Evolutionary conservation across 306 rosid species (phyloP), one percentile per base, ranked within the genome.

Genomic region (Castanospermum australe): DNA sequence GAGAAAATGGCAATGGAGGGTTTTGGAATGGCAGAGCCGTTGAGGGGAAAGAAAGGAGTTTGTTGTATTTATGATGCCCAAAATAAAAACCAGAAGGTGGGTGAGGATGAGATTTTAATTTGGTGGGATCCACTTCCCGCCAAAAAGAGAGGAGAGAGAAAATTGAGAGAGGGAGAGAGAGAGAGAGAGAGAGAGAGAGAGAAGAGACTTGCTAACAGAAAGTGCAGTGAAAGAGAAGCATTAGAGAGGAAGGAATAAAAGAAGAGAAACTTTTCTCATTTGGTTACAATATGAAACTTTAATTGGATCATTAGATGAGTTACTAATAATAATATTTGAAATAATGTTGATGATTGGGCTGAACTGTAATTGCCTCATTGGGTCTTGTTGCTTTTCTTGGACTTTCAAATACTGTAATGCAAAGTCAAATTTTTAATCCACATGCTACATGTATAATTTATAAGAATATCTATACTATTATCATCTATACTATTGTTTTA

Each of bases 211-310:
- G 81, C 38, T 63, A 86, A 76, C 73, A 52, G 76, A 55, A 68
- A 67, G 79, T 78, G 81, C 84, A 90, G 94, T 90, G 79, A 87
- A 92, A 94, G 93, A 94, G 86, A 92, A 90, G 98, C 87, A 67
- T 77, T 0, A 13, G 20, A 32, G 59, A 51, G 11, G 17, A 10
- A 52, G 67, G 15, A 14, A 8, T 8, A 14, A 1, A 11, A 8
- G 38, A 14, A 24, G 35, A 59, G 20, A 42, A 5, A 41, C 28
- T 28, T 68, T 21, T 57, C 12, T 70, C 15, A 28, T 82, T 77
- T 54, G 50, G 39, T 50, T 17, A 17, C 55, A 35, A 32, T 36
- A 47, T 47, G 0, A 39, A 28, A n/a, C n/a, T n/a, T n/a, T n/a
- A n/a, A 59, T 28, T 54, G 62, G 69, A 51, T 76, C 39, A 82